Percentiles rank a stretch among this genome's conserved stretches.
phyloP scores from a whole-genome alignment of 1,284 basidiomycete species.

The Microbotryum scabiosae region DNA sequence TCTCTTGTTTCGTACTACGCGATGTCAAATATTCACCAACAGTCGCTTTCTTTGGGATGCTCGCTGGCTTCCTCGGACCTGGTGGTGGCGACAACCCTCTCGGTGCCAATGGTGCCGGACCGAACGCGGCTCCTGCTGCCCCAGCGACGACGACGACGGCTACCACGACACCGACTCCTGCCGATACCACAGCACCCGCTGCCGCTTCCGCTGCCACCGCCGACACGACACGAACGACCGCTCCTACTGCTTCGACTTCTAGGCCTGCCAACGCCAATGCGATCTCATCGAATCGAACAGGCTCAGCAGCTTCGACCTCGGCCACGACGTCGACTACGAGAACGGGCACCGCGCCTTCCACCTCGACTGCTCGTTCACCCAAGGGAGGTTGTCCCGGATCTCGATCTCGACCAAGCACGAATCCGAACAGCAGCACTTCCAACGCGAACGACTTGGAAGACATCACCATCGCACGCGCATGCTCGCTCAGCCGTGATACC shows the following conservation, averaged over 20 bases:
- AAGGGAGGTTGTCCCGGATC: neutral
- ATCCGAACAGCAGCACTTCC: neutral
- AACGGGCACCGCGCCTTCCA: neutral
- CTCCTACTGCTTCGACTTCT: neutral
- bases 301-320: neutral
- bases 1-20: neutral
- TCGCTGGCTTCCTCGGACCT: neutral
- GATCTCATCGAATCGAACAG: neutral
- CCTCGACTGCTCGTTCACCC: neutral
- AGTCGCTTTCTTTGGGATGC: neutral
- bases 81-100: neutral
- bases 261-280: neutral
- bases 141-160: neutral
- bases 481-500: neutral
- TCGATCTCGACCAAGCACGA: neutral
- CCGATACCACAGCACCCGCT: neutral
- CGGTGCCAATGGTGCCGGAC: neutral
- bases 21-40: conserved; percentile 16
- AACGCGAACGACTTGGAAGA: conserved; percentile 1
- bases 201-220: neutral
- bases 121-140: neutral
- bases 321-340: neutral
- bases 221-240: neutral
- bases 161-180: neutral
- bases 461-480: neutral